Evolutionary conservation across 495 filamentous ascomycete species (phyloP), one percentile per base, ranked within the genome.

Genomic region (Penicillium desertorum): DNA sequence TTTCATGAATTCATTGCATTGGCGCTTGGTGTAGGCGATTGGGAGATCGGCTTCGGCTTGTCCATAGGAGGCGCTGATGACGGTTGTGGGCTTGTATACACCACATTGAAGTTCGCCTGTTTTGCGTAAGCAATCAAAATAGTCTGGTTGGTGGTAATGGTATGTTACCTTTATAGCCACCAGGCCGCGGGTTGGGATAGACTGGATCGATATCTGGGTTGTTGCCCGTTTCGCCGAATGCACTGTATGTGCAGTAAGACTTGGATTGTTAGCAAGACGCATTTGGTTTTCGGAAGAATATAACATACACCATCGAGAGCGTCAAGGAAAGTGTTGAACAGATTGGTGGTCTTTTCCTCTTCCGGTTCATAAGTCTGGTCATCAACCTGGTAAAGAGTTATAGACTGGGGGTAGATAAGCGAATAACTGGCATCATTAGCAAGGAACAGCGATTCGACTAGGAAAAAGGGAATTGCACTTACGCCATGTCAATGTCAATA

Each of bases 1-100:
- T 69, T 88, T 88, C 71, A 88, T 76, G 64, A 76, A 86, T 64
- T 85, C 80, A 39, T 77, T 72, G 68, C 83, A 84, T 61, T 85
- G 79, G 44, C 81, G 82, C 56, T 71, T 69, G 55, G 79, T 75
- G 68, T 83, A 87, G 55, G 58, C 66, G 30, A 75, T 60, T 5
- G 82, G 81, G 19, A 81, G 69, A 34, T 74, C 76, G 20, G 69
- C 71, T 62, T 87, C 84, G 43, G 78, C 76, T 51, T 76, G 76
- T 25, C 77, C 77, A 58, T 86, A 87, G 8, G 82, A 85, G 46
- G 80, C 79, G 19, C 79, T 83, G 58, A 87, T 85, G 30, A 86
- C 84, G 55, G 83, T 84, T 6, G 84, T 82, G 29, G 83, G 78
- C 56, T 83, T 76, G 60, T 79, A 82, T 42, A 79, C 74, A 9